Evolutionary conservation across 306 rosid genomes (phyloP), one percentile per base, ranked within the genome.

Genomic region (Cucumis hystrix): DNA sequence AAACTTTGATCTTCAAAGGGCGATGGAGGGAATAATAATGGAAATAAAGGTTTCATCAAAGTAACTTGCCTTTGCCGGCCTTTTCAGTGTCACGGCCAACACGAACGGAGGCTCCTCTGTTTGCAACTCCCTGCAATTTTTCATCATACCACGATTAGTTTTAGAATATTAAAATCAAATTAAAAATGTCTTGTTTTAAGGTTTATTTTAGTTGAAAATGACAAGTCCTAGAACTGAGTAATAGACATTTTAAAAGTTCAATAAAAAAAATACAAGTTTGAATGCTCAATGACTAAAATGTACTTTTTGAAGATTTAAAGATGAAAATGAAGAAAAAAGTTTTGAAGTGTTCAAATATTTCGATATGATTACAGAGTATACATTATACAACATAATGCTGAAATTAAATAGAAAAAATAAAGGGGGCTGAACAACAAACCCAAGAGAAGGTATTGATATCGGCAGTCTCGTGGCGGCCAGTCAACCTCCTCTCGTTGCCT

Each of bases 381-480:
- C 6, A 10, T 28, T 23, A 10, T 10, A 11, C 14, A 45, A 45
- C 10, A 43, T 9, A 7, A 43, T 43, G 14, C 14, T 45, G 49
- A 43, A 43, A 43, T 9, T 43, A 43, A 43, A 33, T 33, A 33
- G 37, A 45, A 11, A 2, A 45, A 45, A 45, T 10, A 45, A 45
- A 45, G 17, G 58, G 35, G 30, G 49, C 41, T 65, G 8, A 3
- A 67, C 18, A 17, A 13, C 59, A 28, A 83, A 86, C 90, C 90
- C 90, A 87, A 60, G 85, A 81, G 81, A 87, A 87, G 28, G 83
- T 80, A 76, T 85, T 67, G 69, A 87, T 85, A 66, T 85, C 90
- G n/a, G 90, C 90, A 9, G 90, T 87, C 78, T 87, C 90, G n/a
- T 85, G 88, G 67, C 67, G 88, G 45, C 90, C 90, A 1, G 90